These are phyloP conservation scores for Aureobasidium musti DNA, from an alignment of 2,329 filamentous ascomycete genomes.

Conservation along the genomic window DNA sequence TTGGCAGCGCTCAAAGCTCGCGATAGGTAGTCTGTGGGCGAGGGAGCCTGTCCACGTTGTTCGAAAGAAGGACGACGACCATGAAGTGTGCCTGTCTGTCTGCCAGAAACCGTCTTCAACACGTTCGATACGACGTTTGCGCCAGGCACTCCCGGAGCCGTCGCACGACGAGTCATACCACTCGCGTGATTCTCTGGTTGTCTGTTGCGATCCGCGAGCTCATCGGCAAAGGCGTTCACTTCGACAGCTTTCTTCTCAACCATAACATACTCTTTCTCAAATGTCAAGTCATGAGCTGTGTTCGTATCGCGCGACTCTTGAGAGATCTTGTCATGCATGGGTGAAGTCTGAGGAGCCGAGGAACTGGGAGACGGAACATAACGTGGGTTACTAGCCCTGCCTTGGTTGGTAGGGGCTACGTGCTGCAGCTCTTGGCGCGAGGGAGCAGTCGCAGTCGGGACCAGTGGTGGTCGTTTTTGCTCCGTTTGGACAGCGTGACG, in stretches of 20 bases:
- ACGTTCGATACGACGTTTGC: conserved; percentile 70
- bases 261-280: conserved; percentile 92
- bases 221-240: conserved; percentile 95
- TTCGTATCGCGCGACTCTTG: conserved; percentile 52
- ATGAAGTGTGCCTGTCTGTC: conserved; percentile 62
- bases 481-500: background rate
- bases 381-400: conserved; percentile 21
- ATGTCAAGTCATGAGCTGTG: conserved; percentile 76
- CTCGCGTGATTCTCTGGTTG: conserved; percentile 41
- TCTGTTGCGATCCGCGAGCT: conserved; percentile 65
- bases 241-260: conserved; percentile 95
- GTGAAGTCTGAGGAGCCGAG: conserved; percentile 31
- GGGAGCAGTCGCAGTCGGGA: conserved; percentile 30
- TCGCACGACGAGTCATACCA: conserved; percentile 71
- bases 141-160: conserved; percentile 68
- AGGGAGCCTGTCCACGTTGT: conserved; percentile 67
- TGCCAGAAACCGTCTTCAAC: conserved; percentile 71
- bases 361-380: conserved; percentile 27
- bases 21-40: conserved; percentile 82
- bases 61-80: conserved; percentile 80
- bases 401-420: conserved; percentile 11
- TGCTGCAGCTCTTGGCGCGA: conserved; percentile 24
- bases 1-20: conserved; percentile 96
- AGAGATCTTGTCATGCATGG: conserved; percentile 45
- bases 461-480: conserved; percentile 25